phyloP scores from a whole-genome alignment of 768 basidiomycete species.

The Imleria badia region DNA sequence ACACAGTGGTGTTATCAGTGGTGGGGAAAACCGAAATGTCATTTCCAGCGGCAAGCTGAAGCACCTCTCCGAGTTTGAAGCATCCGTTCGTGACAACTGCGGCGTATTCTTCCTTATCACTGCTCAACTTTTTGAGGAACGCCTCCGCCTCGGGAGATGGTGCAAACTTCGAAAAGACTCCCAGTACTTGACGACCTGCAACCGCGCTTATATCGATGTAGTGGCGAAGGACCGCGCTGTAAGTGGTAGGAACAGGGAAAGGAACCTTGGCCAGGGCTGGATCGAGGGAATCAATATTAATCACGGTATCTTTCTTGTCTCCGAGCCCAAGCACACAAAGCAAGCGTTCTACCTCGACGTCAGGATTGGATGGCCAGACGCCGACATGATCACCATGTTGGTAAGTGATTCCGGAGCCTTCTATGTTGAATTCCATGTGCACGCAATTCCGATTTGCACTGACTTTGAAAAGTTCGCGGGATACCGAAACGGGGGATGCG shows the following conservation, averaged over 20 bases:
- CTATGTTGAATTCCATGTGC: slow-evolving; percentile 90
- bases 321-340: slow-evolving; percentile 82
- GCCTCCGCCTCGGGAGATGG: slow-evolving; percentile 77
- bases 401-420: slow-evolving; percentile 96
- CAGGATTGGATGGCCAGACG: slow-evolving; percentile 95
- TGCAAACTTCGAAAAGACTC: slow-evolving; percentile 82
- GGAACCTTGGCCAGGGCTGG: slow-evolving; percentile 98
- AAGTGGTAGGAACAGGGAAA: slow-evolving; percentile 97
- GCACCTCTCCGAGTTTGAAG: slow-evolving; percentile 89
- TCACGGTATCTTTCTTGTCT: slow-evolving; percentile 77
- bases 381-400: slow-evolving; percentile 99
- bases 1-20: slow-evolving; percentile 74
- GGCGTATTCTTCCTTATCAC: slow-evolving; percentile 86
- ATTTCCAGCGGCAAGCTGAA: slow-evolving; percentile 88
- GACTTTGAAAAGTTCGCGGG: slow-evolving; percentile 83
- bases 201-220: slow-evolving; percentile 97
- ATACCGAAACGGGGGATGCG: slow-evolving; percentile 73
- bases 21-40: slow-evolving; percentile 57
- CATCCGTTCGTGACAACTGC: slow-evolving; percentile 75
- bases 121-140: slow-evolving; percentile 71
- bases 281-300: slow-evolving; percentile 95
- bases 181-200: slow-evolving; percentile 91
- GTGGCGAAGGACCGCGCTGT: slow-evolving; percentile 88
- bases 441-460: slow-evolving; percentile 84
- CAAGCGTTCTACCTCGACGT: slow-evolving; percentile 86